phyloP scores from a whole-genome alignment of 129 eudicot genomes.

The Centella asiatica region DNA sequence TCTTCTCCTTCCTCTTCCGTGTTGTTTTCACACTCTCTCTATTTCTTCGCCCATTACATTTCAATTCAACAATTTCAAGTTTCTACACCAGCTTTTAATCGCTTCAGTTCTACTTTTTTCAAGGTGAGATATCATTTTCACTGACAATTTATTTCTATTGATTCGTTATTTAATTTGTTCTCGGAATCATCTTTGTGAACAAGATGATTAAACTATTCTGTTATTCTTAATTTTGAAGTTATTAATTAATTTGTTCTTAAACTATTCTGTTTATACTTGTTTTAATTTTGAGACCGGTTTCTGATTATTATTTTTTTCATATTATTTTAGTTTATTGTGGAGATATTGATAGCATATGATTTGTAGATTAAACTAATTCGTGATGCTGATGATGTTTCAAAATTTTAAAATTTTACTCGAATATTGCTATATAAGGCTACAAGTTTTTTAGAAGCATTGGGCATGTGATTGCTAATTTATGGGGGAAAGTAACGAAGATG shows the following conservation, averaged over 20 bases:
- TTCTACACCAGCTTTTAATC: neutral
- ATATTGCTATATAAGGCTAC: neutral
- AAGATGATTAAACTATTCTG: too few species aligned
- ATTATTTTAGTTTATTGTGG: neutral
- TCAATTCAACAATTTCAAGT: too few species aligned
- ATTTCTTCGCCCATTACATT: neutral
- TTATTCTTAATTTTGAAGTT: neutral
- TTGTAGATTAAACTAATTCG: too few species aligned
- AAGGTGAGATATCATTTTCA: neutral
- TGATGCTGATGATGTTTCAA: too few species aligned
- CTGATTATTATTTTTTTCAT: too few species aligned
- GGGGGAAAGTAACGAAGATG: neutral
- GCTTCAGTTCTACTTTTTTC: neutral
- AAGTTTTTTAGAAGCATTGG: neutral
- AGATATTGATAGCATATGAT: neutral
- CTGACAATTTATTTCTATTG: neutral
- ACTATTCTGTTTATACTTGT: neutral
- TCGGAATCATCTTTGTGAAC: neutral
- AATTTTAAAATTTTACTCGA: neutral
- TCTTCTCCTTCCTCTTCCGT: conserved; percentile 24
- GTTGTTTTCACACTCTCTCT: conserved; percentile 4
- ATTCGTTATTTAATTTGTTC: neutral
- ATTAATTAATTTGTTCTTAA: neutral
- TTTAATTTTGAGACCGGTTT: neutral
- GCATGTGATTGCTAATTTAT: neutral